Evolutionary conservation across 805 yeast genomes (phyloP), one percentile per base, ranked within the genome.

Genomic region (Maudiozyma turicensis): DNA sequence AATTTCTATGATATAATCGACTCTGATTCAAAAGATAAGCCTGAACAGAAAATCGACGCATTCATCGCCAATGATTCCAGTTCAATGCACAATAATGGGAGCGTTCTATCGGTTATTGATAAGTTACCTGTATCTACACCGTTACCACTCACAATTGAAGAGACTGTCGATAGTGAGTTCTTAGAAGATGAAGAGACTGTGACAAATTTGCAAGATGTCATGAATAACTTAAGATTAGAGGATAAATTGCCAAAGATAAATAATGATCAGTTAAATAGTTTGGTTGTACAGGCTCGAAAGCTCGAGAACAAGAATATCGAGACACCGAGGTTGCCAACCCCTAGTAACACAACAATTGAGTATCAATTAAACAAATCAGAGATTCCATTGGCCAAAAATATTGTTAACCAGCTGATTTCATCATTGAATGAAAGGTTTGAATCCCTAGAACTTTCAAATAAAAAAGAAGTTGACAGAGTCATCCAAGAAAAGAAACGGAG

Each of bases 161-260:
- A 35, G 6, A 35, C 13, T 35, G 38, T 5, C 3, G 26, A 20
- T 20, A 20, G 26, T 20, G 3, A 20, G 4, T 20, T 20, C 26
- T 20, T 20, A 20, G 26, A 20, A 20, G 26, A 20, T 20, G 26
- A 35, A 8, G 38, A 35, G 14, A 35, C 6, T 35, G 14, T 35
- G 38, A 8, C 14, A 15, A 35, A 35, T n/a, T 35, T 35, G 13
- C 13, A 35, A 13, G 14, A n/a, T 35, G 38, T n/a, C 13, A n/a
- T 8, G 14, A 35, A 20, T 20, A 20, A 20, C 28, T 46, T 60
- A 40, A 48, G 58, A 44, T 42, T 59, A 11, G 45, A 44, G 20
- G 45, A 59, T 5, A 60, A 58, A 43, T 48, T 49, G 34, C 50
- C 50, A 8, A 42, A 13, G 10, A 35, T 50, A 29, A 33, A 35